Percentiles rank a stretch among this genome's conserved stretches.
Conservation (phyloP, 495 filamentous ascomycete genomes). For the Penicillium antarcticum region DNA sequence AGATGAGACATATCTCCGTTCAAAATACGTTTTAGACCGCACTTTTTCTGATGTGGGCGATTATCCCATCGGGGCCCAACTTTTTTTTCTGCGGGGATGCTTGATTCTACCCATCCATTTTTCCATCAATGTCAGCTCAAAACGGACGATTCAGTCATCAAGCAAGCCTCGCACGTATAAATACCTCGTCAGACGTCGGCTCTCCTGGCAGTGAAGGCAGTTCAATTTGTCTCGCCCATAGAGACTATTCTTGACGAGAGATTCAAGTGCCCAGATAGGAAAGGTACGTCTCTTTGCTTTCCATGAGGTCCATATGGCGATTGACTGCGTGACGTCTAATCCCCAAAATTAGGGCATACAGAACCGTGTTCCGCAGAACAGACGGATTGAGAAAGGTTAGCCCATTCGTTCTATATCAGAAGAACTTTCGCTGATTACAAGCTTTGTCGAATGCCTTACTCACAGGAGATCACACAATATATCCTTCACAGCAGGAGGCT, state of each 20-base stretch:
- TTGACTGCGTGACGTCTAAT: neutral
- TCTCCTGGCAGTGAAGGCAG: neutral
- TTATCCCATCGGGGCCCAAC: neutral
- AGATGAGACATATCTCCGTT: neutral
- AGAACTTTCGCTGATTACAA: neutral
- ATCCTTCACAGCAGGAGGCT: conserved; percentile 1
- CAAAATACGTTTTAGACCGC: neutral
- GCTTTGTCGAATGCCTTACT: neutral
- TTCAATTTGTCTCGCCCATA: conserved; percentile 1
- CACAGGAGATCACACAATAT: neutral
- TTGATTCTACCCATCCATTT: neutral
- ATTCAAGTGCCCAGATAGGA: neutral
- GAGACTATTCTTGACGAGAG: neutral
- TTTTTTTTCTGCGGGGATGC: neutral
- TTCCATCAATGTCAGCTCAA: neutral
- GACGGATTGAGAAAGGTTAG: conserved; percentile 1
- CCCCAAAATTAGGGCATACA: neutral
- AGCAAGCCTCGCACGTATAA: neutral
- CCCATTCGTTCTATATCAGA: conserved; percentile 3
- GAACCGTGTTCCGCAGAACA: conserved; percentile 1
- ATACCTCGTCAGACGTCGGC: neutral
- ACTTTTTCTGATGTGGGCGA: neutral
- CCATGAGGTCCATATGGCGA: neutral
- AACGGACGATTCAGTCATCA: neutral
- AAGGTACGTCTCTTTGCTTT: conserved; percentile 4